Conservation (phyloP, 2,329 filamentous ascomycete genomes). For the Aureobasidium musti region DNA sequence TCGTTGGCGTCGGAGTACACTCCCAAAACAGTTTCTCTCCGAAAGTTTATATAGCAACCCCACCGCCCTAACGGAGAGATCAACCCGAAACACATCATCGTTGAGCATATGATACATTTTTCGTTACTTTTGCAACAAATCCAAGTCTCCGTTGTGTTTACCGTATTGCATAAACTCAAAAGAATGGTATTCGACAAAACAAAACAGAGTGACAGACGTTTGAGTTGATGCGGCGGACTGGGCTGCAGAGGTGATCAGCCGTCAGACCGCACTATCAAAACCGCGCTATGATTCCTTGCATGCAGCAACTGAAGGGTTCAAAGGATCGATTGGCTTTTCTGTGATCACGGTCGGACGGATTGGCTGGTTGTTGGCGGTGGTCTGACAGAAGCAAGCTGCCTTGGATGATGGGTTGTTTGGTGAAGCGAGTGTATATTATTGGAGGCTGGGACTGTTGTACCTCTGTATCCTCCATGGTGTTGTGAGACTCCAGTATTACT, state of each 20-base stretch:
- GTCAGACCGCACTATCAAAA: too few relatives aligned
- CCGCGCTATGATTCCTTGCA: not conserved
- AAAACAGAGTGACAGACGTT: too few relatives aligned
- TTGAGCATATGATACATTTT: too few relatives aligned
- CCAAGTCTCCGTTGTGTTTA: not conserved
- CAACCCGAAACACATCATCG: not conserved
- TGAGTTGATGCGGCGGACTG: too few relatives aligned
- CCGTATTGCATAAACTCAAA: too few relatives aligned
- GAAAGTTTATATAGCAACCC: too few relatives aligned
- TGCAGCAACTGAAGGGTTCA: not conserved
- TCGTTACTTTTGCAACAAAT: not conserved
- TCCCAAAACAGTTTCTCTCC: not conserved
- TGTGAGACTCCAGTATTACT: not conserved
- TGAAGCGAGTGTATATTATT: too few relatives aligned
- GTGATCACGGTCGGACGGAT: not conserved
- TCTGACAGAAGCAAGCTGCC: not conserved
- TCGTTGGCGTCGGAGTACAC: not conserved
- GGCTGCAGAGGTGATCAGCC: too few relatives aligned
- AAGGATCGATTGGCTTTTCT: not conserved
- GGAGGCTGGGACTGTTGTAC: too few relatives aligned
- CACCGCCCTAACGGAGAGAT: too few relatives aligned
- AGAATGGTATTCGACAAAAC: too few relatives aligned
- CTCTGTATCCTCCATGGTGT: too few relatives aligned
- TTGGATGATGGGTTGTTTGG: not conserved
- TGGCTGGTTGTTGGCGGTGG: not conserved